Base-by-base conservation (phyloP, 495 filamentous ascomycete genomes). In the Xylaria longipes region DNA sequence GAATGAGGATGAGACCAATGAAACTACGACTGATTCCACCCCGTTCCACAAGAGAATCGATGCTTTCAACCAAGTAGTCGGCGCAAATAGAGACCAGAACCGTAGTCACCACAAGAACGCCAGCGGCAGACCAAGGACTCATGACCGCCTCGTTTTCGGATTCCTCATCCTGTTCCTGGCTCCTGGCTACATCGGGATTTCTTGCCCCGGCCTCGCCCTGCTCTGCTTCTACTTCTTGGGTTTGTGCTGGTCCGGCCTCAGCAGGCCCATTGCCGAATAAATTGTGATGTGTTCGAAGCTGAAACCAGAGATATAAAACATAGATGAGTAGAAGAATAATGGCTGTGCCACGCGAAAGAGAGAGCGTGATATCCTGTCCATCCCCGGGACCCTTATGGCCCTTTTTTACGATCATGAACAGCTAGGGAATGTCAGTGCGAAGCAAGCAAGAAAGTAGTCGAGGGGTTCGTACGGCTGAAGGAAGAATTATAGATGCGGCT, bases 21-120 rank as follows among this genome's bases (percentile, higher is more conserved):
- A 99, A 99, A 4, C 93, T 97, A 79, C 96, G 97, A 84, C 91
- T 94, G 85, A 99, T 95, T 74, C 91, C 90, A 12, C 92, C 91
- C 69, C 88, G 91, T 71, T 92, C 82, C 35, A 97, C 96, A 48
- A 99, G 90, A 60, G 87, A 87, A 75, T 98, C 96, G 80, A 99
- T 98, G 79, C 92, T 95, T 77, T 91, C 92, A 43, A 99, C 96
- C 48, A 99, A 86, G 78, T 94, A 97, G 75, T 99, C 96, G 70
- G 96, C 96, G 77, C 94, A 97, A 71, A 97, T 82, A 17, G 95
- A 90, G n/a, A 99, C 95, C 6, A 92, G 72, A 58, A 98, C 72
- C 0, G 96, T 99, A 29, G 93, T 87, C 33, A 93, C 73, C 33
- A 98, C 82, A 50, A 99, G 85, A 39, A 91, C 91, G 14, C 89